Conservation (phyloP, 2,329 filamentous ascomycete genomes). For the Stachybotrys elegans region DNA sequence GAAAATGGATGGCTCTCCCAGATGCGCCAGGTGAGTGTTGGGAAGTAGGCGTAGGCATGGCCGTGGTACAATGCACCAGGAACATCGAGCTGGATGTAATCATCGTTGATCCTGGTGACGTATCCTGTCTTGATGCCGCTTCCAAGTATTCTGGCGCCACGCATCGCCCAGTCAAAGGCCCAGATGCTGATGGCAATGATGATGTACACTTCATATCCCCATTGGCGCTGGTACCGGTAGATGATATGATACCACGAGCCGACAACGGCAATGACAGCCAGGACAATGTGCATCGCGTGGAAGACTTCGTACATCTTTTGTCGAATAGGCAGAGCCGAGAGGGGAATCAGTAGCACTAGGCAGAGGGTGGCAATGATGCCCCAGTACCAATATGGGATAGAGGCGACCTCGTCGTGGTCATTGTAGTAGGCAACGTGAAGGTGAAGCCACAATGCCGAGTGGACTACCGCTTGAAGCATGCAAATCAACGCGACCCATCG, state of each 20-base stretch:
- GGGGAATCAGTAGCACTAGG: slow-evolving; percentile 20
- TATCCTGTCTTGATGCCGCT: slow-evolving; percentile 14
- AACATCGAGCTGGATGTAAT: slow-evolving; percentile 20
- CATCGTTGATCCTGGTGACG: slow-evolving; percentile 15
- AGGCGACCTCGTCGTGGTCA: slow-evolving; percentile 1
- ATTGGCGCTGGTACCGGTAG: slow-evolving; percentile 27
- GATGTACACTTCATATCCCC: slow-evolving; percentile 35
- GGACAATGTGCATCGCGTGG: slow-evolving; percentile 33
- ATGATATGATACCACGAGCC: slow-evolving; percentile 37
- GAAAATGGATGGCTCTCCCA: slow-evolving; percentile 28
- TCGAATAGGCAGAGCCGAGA: slow-evolving; percentile 29
- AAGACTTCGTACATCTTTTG: slow-evolving; percentile 35
- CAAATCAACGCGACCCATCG: slow-evolving; percentile 42
- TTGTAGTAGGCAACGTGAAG: slow-evolving; percentile 6
- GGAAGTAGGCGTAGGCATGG: slow-evolving; percentile 23
- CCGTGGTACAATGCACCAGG: slow-evolving; percentile 14
- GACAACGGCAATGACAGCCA: slow-evolving; percentile 33
- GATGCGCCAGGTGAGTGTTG: slow-evolving; percentile 16
- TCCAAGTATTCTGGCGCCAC: slow-evolving; percentile 9
- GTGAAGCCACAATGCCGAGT: slow-evolving; percentile 36
- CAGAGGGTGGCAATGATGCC: slow-evolving; percentile 32
- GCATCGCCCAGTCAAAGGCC: slow-evolving; percentile 17
- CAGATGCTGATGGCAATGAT: slow-evolving; percentile 18
- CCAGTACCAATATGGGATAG: slow-evolving; percentile 29
- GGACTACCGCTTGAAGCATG: slow-evolving; percentile 38